Evolutionary conservation across 2,329 filamentous ascomycete species (phyloP), one percentile per base, ranked within the genome.

Genomic region (Fusarium pseudograminearum): DNA sequence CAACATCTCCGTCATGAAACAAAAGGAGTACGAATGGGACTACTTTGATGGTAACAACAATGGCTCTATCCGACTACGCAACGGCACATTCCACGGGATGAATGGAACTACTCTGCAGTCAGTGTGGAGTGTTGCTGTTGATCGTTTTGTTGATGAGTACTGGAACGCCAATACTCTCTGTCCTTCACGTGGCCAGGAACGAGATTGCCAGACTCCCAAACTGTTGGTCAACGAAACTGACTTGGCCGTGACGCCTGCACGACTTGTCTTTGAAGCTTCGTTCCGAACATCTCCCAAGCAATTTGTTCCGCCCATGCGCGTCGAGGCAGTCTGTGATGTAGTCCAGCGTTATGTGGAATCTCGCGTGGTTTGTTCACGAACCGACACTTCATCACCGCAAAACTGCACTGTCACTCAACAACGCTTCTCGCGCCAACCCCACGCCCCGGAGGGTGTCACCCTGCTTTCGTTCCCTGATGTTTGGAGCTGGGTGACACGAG

Each of bases 21-120:
- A 38, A 8, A 38, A 38, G 11, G 6, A 12, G 0, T 38, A 38
- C 4, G n/a, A 38, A 8, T 38, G 36, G 36, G 36, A 38, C 4
- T 38, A 38, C 6, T 14, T 38, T 7, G 36, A 38, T 2, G 36
- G 36, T 0, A 52, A 28, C 34, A 28, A 22, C n/a, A 41, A 41
- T 4, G 45, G 45, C 16, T 48, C 45, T 14, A 48, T 48, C 36
- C 11, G 34, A 22, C 41, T 53, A 7, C 33, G 9, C 3, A 69
- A 64, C 15, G 63, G 59, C 5, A 64, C 59, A 7, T 38, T 38
- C 1, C n/a, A 38, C 11, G 36, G 36, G 14, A 38, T 38, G n/a
- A 38, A 38, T 8, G 36, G 11, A 38, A 38, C 36, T 7, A 20
- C 10, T 4, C 14, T 38, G 11, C 36, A 20, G 11, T 38, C 36